Evolutionary conservation across 1,284 basidiomycete genomes (phyloP), one percentile per base, ranked within the genome.

Genomic region (Inonotus obliquus): DNA sequence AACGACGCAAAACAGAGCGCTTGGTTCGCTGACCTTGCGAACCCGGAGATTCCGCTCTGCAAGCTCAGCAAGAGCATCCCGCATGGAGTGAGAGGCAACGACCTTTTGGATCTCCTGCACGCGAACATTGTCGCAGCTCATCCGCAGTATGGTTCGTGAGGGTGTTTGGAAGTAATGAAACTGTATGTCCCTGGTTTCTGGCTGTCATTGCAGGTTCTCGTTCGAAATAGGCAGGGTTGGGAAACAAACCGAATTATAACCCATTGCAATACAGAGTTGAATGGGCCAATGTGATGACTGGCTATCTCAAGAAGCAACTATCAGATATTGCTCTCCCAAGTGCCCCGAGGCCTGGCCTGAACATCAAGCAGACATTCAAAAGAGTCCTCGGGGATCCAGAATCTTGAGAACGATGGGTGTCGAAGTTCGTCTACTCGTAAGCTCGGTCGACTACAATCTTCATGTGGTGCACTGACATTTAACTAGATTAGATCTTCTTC

Each of bases 81-180:
- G 0, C 94, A 98, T 70, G 94, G 94, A 0, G 92, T 91, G 39
- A 94, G 94, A 71, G 95, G 94, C 2, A 87, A 93, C 66, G 94
- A 96, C 68, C 80, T 98, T 25, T 79, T 99, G 57, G 95, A 98
- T 65, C 81, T 96, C 65, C 80, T 99, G 59, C 90, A 94, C 67
- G 78, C 80, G 0, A 85, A 92, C 44, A 83, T 88, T 53, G 93
- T 99, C 35, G 88, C 91, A 1, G 84, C 96, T 47, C 82, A 88
- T 1, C 81, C 27, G 97, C 97, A 0, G 82, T 97, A 2, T 99
- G 97, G 97, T 95, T 97, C 72, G 83, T 98, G 32, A 84, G 95
- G 13, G 92, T 96, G 0, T 86, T 96, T 59, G 97, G 96, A 19
- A 92, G 91, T 1, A 95, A 94, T 68, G 96, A 99, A 73, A 94